Base-by-base conservation (phyloP, 805 yeast genomes). In the Helenozyma baotianmanensis region DNA sequence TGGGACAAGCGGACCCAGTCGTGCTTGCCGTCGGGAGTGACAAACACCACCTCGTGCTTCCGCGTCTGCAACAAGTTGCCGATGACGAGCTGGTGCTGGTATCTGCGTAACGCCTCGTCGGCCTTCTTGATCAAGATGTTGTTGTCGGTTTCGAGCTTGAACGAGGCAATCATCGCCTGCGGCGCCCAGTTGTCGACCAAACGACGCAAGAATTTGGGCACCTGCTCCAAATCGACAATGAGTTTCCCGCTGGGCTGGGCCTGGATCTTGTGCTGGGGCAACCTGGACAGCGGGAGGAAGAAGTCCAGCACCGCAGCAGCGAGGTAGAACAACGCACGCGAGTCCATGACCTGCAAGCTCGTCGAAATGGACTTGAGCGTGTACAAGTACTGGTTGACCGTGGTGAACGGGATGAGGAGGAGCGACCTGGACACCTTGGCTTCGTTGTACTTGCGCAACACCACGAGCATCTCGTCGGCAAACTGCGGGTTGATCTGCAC, bases 231-330 rank as follows among this genome's bases (percentile, higher is more conserved):
- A 47, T 88, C 83, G 9, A 92, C 85, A 7, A 82, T 75, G 27
- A 92, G 64, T 51, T 84, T 86, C 3, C 95, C 94, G 9, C 76
- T 75, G 12, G 75, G 78, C 38, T 78, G 80, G 4, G 94, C 81
- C 59, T 92, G 98, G 41, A 92, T 92, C 61, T 92, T 92, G 62
- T 92, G 99, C 49, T 87, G 88, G 2, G 97, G 95, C 48, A 88
- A 68, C 43, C 85, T 72, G 1, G 89, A 79, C 26, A 74, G 75
- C 2, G 98, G 98, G 25, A 92, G 70, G 62, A 89, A 92, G 60
- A 92, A 92, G 56, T 92, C 99, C 6, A 96, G 85, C 0, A 92
- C 99, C 0, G 98, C 98, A 7, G 98, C 97, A 0, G 98, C 98
- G 33, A 92, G 68, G 54, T 82, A 92, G 54, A 90, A 86, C 25